A percentile compares a stretch with the other conserved stretches of the same genome.
Conservation (phyloP, 495 filamentous ascomycete species). For the Arthonia radiata region DNA sequence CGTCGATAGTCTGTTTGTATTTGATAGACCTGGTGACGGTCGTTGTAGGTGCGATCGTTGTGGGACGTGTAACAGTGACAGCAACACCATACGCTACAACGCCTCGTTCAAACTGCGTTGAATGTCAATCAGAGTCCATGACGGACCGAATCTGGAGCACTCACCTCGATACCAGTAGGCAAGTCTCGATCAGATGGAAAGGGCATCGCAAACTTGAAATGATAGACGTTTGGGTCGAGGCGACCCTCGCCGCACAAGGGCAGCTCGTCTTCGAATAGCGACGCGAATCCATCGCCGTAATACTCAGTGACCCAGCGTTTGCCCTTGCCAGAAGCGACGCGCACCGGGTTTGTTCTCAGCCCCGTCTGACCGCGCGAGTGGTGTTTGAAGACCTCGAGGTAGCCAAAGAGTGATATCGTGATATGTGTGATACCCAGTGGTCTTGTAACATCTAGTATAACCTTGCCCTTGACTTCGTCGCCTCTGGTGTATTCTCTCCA, state of each 20-base stretch:
- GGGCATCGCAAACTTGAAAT: conserved; percentile 76
- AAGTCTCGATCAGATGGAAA: conserved; percentile 45
- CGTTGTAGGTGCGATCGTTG: conserved; percentile 54
- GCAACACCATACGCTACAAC: conserved; percentile 78
- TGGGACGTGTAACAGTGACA: conserved; percentile 72
- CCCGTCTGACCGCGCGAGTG: too few relatives aligned
- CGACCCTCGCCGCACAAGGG: conserved; percentile 78
- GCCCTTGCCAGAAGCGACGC: conserved; percentile 27
- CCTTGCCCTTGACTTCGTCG: conserved; percentile 41
- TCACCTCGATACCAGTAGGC: conserved; percentile 82
- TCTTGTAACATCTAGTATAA: conserved; percentile 58
- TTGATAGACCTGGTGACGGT: conserved; percentile 59
- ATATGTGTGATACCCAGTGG: conserved; percentile 76
- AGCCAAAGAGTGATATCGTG: conserved; percentile 65
- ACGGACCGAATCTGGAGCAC: conserved; percentile 10
- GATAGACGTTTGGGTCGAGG: conserved; percentile 62
- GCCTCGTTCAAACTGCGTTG: conserved; percentile 69
- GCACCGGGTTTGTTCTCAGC: too few relatives aligned
- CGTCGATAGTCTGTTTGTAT: conserved; percentile 42
- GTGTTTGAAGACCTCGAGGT: conserved; percentile 66
- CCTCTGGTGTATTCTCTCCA: conserved; percentile 61
- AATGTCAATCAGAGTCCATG: background rate
- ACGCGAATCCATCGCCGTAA: conserved; percentile 57
- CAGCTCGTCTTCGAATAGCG: conserved; percentile 74
- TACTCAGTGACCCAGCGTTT: conserved; percentile 39